These are phyloP conservation scores for Neofusicoccum sp. DNA, from an alignment of 2,329 filamentous ascomycete genomes.

Conservation along the genomic window DNA sequence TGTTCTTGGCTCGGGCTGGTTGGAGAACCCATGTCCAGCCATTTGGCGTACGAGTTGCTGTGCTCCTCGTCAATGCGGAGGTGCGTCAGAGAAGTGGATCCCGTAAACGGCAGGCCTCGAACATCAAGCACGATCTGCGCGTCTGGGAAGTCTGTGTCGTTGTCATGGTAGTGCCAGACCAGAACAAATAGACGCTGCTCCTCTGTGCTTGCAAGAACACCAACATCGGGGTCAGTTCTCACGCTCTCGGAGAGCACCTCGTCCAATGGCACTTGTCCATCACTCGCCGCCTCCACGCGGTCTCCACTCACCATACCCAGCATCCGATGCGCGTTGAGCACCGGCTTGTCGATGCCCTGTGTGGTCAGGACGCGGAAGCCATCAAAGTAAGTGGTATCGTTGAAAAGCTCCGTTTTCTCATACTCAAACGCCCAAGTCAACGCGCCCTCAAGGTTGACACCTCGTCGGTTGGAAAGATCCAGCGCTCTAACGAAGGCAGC, in stretches of 20 bases:
- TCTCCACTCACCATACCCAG: constrained; percentile 7
- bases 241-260: not conserved
- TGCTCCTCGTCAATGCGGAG: constrained; percentile 3
- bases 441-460: not conserved
- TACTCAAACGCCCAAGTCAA: constrained; percentile 21
- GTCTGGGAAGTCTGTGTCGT: constrained; percentile 6
- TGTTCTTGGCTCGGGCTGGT: not conserved
- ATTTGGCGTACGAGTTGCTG: not conserved
- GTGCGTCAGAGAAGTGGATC: not conserved
- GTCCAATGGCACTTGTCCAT: constrained; percentile 8
- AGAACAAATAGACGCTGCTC: not conserved
- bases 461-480: constrained; percentile 5
- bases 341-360: constrained; percentile 9
- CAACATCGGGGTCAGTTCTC: constrained; percentile 6
- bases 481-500: constrained; percentile 1
- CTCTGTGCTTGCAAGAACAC: not conserved
- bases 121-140: not conserved
- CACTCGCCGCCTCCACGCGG: not conserved
- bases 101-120: not conserved
- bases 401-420: not conserved
- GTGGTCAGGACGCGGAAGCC: constrained; percentile 15
- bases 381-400: not conserved
- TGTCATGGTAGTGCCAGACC: constrained; percentile 20
- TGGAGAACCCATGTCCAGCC: not conserved
- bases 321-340: constrained; percentile 20